A percentile compares a stretch with the other conserved stretches of the same genome.
phyloP scores from a whole-genome alignment of 2,329 filamentous ascomycete species.

The Hypoxylon sp. region DNA sequence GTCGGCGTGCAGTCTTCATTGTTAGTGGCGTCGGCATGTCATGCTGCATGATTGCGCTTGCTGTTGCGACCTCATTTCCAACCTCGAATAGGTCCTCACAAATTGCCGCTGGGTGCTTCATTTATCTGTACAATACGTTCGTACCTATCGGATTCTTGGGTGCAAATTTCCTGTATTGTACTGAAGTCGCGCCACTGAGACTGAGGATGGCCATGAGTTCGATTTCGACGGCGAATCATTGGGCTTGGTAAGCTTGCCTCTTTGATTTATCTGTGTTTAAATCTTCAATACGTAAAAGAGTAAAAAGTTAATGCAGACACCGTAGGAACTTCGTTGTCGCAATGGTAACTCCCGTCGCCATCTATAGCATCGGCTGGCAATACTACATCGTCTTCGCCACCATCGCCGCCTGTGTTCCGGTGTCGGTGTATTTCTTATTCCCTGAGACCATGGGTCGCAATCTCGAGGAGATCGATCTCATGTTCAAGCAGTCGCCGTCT shows the following conservation, averaged over 20 bases:
- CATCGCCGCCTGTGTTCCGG: conserved; percentile 62
- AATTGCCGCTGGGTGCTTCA: conserved; percentile 68
- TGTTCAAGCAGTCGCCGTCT: conserved; percentile 60
- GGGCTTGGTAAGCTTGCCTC: conserved; percentile 60
- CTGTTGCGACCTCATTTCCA: conserved; percentile 66
- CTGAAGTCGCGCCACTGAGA: conserved; percentile 69
- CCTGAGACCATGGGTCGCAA: conserved; percentile 67
- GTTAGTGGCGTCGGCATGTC: conserved; percentile 68
- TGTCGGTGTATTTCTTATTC: conserved; percentile 62
- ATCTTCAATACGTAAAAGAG: no score
- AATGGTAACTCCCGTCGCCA: conserved; percentile 63
- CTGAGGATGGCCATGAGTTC: conserved; percentile 69
- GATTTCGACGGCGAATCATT: conserved; percentile 69
- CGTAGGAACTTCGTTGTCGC: conserved; percentile 61
- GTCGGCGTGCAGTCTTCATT: conserved; percentile 67
- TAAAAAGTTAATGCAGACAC: background rate
- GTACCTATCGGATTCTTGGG: conserved; percentile 72
- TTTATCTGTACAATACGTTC: conserved; percentile 74
- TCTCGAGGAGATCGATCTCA: conserved; percentile 63
- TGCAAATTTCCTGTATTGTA: conserved; percentile 72
- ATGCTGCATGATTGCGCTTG: conserved; percentile 68
- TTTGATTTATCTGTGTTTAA: no score
- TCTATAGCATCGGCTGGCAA: conserved; percentile 65
- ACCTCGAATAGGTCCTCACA: conserved; percentile 62
- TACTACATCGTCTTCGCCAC: conserved; percentile 68